These are phyloP conservation scores for Candida pseudoviswanathii DNA, from an alignment of 1,139 yeast genomes.

Conservation along the genomic window DNA sequence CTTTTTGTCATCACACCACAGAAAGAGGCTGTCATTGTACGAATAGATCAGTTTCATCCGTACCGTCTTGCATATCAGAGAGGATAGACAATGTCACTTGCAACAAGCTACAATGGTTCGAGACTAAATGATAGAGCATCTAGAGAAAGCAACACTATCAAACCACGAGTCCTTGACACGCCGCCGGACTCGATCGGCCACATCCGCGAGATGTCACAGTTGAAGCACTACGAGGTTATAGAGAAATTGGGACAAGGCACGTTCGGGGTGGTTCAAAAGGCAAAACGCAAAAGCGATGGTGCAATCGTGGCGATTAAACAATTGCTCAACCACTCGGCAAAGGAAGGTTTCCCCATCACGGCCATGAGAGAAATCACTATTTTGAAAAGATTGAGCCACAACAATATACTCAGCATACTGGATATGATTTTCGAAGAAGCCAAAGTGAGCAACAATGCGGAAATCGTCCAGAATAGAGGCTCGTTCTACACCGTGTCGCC, in stretches of 20 bases:
- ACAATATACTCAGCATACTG: conserved; percentile 72
- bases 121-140: background rate
- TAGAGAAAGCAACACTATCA: background rate
- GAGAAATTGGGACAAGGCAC: conserved; percentile 51
- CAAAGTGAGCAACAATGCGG: conserved; percentile 34
- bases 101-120: conserved; percentile 1
- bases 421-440: conserved; percentile 79
- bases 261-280: conserved; percentile 53
- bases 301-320: conserved; percentile 64
- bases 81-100: background rate
- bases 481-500: conserved; percentile 87
- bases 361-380: conserved; percentile 92
- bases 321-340: conserved; percentile 77
- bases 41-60: background rate
- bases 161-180: conserved; percentile 2
- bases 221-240: conserved; percentile 36
- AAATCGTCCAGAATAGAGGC: conserved; percentile 44
- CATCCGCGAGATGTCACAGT: conserved; percentile 32
- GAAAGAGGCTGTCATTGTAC: background rate
- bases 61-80: background rate
- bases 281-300: conserved; percentile 31
- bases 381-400: conserved; percentile 68
- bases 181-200: conserved; percentile 6
- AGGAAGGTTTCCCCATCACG: conserved; percentile 93
- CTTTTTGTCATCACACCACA: too few relatives aligned